Conservation (phyloP, 257 asterid species). For the Rehmannia glutinosa region DNA sequence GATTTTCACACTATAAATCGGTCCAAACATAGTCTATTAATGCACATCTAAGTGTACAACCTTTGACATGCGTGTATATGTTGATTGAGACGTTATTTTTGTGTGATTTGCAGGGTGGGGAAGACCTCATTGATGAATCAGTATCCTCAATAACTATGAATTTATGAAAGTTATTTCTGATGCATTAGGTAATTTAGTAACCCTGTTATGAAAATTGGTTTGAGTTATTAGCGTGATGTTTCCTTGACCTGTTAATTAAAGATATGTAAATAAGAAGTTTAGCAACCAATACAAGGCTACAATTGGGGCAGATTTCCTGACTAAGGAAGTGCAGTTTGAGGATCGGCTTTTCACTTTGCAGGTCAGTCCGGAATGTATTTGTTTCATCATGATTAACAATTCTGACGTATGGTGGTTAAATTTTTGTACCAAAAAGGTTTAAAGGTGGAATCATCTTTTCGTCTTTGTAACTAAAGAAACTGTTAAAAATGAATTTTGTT, state of each 20-base stretch:
- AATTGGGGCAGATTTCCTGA: slow-evolving; percentile 97
- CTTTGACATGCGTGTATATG: not conserved
- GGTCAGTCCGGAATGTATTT: slow-evolving; percentile 35
- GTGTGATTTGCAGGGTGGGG: slow-evolving; percentile 79
- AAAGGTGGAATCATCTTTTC: not conserved
- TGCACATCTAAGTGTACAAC: not conserved
- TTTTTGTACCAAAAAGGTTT: not conserved
- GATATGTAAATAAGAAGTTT: slow-evolving; percentile 97
- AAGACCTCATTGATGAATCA: slow-evolving; percentile 99
- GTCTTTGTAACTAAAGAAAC: not conserved
- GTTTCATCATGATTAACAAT: not conserved
- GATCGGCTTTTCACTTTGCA: slow-evolving; percentile 94
- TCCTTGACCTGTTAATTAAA: slow-evolving; percentile 47
- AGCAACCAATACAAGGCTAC: slow-evolving; percentile 99
- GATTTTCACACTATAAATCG: not conserved
- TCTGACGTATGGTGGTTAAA: not conserved
- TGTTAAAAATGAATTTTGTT: not conserved
- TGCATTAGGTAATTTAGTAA: not conserved
- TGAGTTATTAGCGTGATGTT: slow-evolving; percentile 19
- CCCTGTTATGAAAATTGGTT: not conserved
- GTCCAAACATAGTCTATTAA: too few relatives aligned
- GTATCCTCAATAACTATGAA: slow-evolving; percentile 49
- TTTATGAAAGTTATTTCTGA: not conserved
- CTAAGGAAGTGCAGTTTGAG: slow-evolving; percentile 97
- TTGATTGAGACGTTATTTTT: not conserved